Evolutionary conservation across 768 basidiomycete species (phyloP).

Genomic region (Xerocomellus intermedius): DNA sequence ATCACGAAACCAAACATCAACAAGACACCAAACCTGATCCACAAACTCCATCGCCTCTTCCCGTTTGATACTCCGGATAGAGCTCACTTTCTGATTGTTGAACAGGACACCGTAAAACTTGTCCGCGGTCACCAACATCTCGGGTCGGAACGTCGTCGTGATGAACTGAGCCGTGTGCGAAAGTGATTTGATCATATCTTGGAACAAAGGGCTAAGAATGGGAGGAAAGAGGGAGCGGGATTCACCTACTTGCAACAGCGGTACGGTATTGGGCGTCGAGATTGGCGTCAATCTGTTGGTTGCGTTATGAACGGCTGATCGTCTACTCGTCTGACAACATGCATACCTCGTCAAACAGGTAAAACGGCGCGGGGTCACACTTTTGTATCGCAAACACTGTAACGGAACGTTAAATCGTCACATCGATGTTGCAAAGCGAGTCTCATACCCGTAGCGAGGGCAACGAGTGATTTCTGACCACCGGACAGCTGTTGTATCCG

Average conservation of each 20-base stretch:
- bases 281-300: constrained; percentile 86
- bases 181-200: constrained; percentile 86
- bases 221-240: background rate
- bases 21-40: constrained; percentile 59
- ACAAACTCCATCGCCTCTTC: constrained; percentile 95
- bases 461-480: constrained; percentile 96
- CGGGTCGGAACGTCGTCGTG: constrained; percentile 96
- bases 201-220: constrained; percentile 37
- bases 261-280: constrained; percentile 97
- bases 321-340: background rate
- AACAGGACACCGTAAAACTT: constrained; percentile 98
- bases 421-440: background rate
- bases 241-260: constrained; percentile 80
- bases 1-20: background rate
- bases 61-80: constrained; percentile 80
- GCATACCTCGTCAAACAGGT: constrained; percentile 91
- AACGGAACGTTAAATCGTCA: constrained; percentile 1
- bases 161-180: constrained; percentile 91
- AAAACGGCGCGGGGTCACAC: constrained; percentile 98
- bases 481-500: constrained; percentile 96
- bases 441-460: constrained; percentile 79
- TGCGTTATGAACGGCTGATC: background rate
- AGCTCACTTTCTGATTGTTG: constrained; percentile 93
- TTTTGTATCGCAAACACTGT: constrained; percentile 98
- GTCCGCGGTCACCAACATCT: constrained; percentile 94